phyloP scores from a whole-genome alignment of 352 stramenopile genomes.

The Phytophthora brassicae region DNA sequence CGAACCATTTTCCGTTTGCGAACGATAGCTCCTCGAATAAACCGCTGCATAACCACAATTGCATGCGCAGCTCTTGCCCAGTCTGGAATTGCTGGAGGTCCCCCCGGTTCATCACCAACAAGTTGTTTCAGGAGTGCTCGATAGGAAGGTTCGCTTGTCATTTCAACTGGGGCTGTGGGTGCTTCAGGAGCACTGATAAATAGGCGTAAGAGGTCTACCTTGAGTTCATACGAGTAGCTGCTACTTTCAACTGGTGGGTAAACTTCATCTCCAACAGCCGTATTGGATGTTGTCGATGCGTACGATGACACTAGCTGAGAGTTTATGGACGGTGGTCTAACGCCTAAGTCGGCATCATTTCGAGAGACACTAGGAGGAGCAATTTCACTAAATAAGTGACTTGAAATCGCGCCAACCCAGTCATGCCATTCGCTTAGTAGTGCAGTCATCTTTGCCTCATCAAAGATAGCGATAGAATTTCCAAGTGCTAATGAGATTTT shows the following conservation, averaged over 20 bases:
- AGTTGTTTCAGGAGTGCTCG: constrained; percentile 73
- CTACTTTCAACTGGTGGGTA: constrained; percentile 11
- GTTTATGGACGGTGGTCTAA: constrained; percentile 18
- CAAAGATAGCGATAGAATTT: constrained; percentile 70
- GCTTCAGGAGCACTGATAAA: constrained; percentile 70
- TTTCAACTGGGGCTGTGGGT: constrained; percentile 12
- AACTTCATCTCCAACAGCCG: constrained; percentile 27
- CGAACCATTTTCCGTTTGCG: constrained; percentile 67
- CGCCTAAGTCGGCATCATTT: constrained; percentile 20
- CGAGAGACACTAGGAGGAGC: constrained; percentile 21
- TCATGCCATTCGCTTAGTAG: constrained; percentile 65
- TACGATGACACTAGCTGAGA: constrained; percentile 35
- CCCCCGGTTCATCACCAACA: constrained; percentile 57
- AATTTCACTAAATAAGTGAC: constrained; percentile 36
- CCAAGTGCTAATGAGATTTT: constrained; percentile 71
- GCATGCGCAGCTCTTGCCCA: constrained; percentile 72
- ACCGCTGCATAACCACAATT: constrained; percentile 80
- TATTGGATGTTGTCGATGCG: constrained; percentile 43
- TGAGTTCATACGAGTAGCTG: constrained; percentile 81
- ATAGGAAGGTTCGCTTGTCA: constrained; percentile 69
- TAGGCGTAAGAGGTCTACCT: constrained; percentile 60
- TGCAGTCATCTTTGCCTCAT: constrained; percentile 69
- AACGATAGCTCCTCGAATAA: constrained; percentile 76
- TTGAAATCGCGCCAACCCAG: constrained; percentile 60
- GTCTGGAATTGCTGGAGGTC: constrained; percentile 49